Evolutionary conservation across 352 stramenopile genomes (phyloP).

Genomic region (Hyaloperonospora brassicae): DNA sequence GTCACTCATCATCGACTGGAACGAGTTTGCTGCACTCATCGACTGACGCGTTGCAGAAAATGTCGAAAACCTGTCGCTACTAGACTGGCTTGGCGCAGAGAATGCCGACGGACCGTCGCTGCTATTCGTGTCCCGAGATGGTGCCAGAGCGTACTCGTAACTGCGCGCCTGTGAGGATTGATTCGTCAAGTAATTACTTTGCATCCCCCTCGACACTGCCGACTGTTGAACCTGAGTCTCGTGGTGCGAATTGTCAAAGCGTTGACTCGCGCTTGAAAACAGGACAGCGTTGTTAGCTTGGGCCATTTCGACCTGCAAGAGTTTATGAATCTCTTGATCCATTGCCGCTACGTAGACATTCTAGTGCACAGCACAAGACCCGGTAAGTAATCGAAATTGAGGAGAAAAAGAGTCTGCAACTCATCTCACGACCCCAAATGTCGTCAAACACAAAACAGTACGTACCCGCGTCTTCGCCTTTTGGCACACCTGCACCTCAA

Average conservation of each 20-base stretch:
- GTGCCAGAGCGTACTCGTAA: too few relatives aligned
- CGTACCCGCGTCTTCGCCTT: not conserved
- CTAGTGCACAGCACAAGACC: conserved; percentile 23
- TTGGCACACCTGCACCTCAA: conserved; percentile 34
- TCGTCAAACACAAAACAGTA: conserved; percentile 11
- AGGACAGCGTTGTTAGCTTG: too few relatives aligned
- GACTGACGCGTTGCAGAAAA: conserved; percentile 16
- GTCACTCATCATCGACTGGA: conserved; percentile 33
- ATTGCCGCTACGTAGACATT: conserved; percentile 44
- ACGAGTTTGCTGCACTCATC: conserved; percentile 28
- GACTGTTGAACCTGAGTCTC: too few relatives aligned
- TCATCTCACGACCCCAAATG: not conserved
- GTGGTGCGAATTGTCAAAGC: too few relatives aligned
- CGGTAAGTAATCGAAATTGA: conserved; percentile 12
- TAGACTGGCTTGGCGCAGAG: conserved; percentile 7
- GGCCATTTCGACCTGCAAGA: conserved; percentile 6
- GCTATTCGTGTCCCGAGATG: too few relatives aligned
- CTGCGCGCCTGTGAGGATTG: too few relatives aligned
- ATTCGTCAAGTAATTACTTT: too few relatives aligned
- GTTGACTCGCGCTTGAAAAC: too few relatives aligned
- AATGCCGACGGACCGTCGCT: too few relatives aligned
- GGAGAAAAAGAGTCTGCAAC: conserved; percentile 5
- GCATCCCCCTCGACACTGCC: too few relatives aligned
- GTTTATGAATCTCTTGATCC: conserved; percentile 53
- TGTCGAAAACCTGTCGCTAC: conserved; percentile 2